Base-by-base conservation (phyloP, 192 early-diverging fungal genomes). In the Linnemannia hyalina region DNA sequence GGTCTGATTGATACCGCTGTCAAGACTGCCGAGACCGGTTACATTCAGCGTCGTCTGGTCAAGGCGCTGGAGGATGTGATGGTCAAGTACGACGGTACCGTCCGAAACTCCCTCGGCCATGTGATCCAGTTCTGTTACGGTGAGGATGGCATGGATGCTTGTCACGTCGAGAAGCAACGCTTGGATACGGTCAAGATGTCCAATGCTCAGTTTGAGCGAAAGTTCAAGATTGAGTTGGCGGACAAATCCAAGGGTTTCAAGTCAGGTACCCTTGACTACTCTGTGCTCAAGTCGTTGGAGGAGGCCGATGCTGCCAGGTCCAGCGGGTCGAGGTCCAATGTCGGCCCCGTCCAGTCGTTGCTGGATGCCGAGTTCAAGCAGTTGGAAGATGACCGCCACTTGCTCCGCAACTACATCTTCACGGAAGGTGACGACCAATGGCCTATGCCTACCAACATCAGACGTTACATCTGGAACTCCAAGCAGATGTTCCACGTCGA, bases 1-100 rank as follows among this genome's bases (percentile, higher is more conserved):
- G 78, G 98, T 91, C 90, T 99, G 88, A 99, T 98, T 84, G 98
- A 99, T 90, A 99, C 98, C 36, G 98, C 98, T 82, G 98, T 99
- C 77, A 99, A 99, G 91, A 97, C 98, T 23, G 98, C 98, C n/a
- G 98, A 99, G 87, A 98, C 98, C 3, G 98, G 98, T 38, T 99
- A 99, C 88, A 98, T 99, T 75, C 98, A 99, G 89, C 97, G 98
- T 83, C 96, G 98, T 90, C 89, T 99, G 76, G 95, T 99, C 73
- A 99, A 99, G 91, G 97, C 98, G 22, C 88, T 99, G 80, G 98
- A 99, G 88, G 98, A 99, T 92, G 94, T 98, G 36, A 97, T 97
- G 95, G 97, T 97, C 71, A 95, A 98, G 88, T 99, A 99, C 77
- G 98, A 99, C 89, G 97, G 97, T 70, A 98, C 98, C 44, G 96